Base-by-base conservation (phyloP, 78 protist species). In the Dictyostelium intermedium region DNA sequence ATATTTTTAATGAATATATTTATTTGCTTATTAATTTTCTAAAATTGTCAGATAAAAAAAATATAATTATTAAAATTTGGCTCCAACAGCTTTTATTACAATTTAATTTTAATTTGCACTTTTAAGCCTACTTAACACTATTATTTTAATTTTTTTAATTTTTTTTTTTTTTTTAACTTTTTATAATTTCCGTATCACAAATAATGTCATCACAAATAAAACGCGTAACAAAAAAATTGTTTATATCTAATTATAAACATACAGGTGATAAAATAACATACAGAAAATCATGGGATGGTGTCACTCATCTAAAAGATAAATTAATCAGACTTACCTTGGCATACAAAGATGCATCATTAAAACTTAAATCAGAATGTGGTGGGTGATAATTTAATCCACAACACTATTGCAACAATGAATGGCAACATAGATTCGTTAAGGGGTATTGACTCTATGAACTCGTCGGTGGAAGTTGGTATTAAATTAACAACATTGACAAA, bases 351-450 rank as follows among this genome's bases (percentile, higher is more conserved):
- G 85, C 85, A 25, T 80, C 85, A 32, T 45, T 53, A 53, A 34
- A 45, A 25, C 85, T 80, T 16, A 80, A 34, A 80, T 6, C 1
- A 4, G 74, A 53, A 32, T 80, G 73, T 80, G 41, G 85, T 80
- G 43, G n/a, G 72, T 80, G 85, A 80, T 25, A 18, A 53, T 45
- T 1, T 80, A 80, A 80, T 80, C 50, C 85, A 80, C 34, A 80
- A 80, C 16, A 80, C 85, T 16, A 56, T 80, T 14, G 66, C 85
- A 80, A 32, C 85, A 23, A 80, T 80, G 74, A 80, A 80, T 53
- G 85, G 85, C 5, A 53, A 53, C 20, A 80, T 32, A 0, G 0
- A 35, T 20, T 9, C 1, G 6, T 20, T 74, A 74, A 39, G 37
- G 16, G 81, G 50, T 74, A 53, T 77, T 25, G 6, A 5, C 5